Base-by-base conservation (phyloP, 306 rosid species). In the Leucaena leucocephala region DNA sequence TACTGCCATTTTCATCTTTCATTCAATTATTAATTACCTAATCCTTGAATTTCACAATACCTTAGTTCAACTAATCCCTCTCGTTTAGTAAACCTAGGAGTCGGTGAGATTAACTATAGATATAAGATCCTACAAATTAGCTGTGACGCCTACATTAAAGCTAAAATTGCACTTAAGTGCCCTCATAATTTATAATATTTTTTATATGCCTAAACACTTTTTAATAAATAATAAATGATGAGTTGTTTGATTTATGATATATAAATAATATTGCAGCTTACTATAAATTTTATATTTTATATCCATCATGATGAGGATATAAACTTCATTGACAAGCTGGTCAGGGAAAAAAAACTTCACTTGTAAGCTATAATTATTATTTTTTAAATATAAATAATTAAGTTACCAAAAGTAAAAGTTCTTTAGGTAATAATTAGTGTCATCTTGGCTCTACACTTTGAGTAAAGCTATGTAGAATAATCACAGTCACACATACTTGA, bases 31-130 rank as follows among this genome's bases (percentile, higher is more conserved):
- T 75, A 36, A 1, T 59, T 54, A 87, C 87, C 88, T 83, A 86
- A 82, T 88, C 80, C 63, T 86, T 78, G 57, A 67, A 83, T 44
- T 16, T 38, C 57, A 67, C 13, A 68, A 55, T 34, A 81, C 83
- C 75, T 88, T 84, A 78, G 93, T 80, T 86, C 84, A 86, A 84
- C 93, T 63, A 86, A 80, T 77, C 81, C 10, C 34, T 66, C 22
- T 12, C 19, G 38, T 50, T 50, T 16, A 16, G 62, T 42, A 67
- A 80, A 67, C 50, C 19, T 67, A 48, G 43, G 76, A 72, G 80
- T 66, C 72, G 55, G 74, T 76, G 77, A 62, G 4, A 3, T 19
- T 55, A 55, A 55, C 2, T 64, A 57, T 55, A 7, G 7, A 34
- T 1, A 35, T 15, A 6, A 35, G 44, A 63, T 5, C 68, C 21